Evolutionary conservation across 2,329 filamentous ascomycete genomes (phyloP).

Genomic region (Aspergillus flavus): DNA sequence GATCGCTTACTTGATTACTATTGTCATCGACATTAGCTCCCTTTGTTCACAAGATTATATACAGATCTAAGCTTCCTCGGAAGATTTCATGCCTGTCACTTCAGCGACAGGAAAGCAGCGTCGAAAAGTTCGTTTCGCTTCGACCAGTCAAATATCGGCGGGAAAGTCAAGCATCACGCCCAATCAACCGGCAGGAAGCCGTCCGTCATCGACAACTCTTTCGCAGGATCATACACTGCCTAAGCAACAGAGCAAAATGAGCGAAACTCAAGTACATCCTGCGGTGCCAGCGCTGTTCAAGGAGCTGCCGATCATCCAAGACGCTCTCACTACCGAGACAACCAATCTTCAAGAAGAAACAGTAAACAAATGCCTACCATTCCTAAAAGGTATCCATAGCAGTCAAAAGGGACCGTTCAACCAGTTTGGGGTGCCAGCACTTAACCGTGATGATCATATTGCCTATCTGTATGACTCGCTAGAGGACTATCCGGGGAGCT

Average conservation of each 20-base stretch:
- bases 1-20: not conserved
- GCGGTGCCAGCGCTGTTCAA: slow-evolving; percentile 45
- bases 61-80: not conserved
- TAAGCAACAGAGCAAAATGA: slow-evolving; percentile 25
- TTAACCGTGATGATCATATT: slow-evolving; percentile 65
- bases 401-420: slow-evolving; percentile 62
- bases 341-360: slow-evolving; percentile 70
- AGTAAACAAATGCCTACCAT: slow-evolving; percentile 68
- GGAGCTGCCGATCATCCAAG: slow-evolving; percentile 62
- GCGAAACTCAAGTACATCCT: slow-evolving; percentile 24
- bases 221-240: slow-evolving; percentile 9
- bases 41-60: not conserved
- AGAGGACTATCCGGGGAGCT: slow-evolving; percentile 66
- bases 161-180: slow-evolving; percentile 16
- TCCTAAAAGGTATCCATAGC: slow-evolving; percentile 57
- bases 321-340: slow-evolving; percentile 68
- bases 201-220: slow-evolving; percentile 15
- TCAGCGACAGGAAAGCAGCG: slow-evolving; percentile 36
- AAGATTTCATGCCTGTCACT: slow-evolving; percentile 35
- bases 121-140: slow-evolving; percentile 43
- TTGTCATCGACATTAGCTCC: not conserved
- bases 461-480: slow-evolving; percentile 53
- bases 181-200: slow-evolving; percentile 19
- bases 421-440: slow-evolving; percentile 69
- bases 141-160: slow-evolving; percentile 27